phyloP scores from a whole-genome alignment of 2,329 filamentous ascomycete genomes.

The Aureobasidium melanogenum region DNA sequence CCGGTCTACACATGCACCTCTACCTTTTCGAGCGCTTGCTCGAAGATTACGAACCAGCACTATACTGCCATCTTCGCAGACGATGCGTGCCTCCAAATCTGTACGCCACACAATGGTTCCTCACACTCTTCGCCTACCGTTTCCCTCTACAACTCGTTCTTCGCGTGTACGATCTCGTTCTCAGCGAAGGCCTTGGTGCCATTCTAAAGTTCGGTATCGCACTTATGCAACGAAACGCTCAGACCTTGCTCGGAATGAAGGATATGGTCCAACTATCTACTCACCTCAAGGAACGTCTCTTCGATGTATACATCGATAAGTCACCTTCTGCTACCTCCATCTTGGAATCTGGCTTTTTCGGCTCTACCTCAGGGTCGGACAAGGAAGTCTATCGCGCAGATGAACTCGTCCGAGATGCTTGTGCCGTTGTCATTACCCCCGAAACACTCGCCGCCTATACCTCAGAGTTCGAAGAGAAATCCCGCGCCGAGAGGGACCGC shows the following conservation, averaged over 20 bases:
- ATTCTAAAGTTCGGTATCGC: conserved; percentile 92
- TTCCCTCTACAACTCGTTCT: conserved; percentile 94
- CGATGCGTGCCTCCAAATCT: conserved; percentile 81
- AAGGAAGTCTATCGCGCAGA: conserved; percentile 96
- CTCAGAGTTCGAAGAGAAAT: conserved; percentile 86
- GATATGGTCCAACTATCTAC: conserved; percentile 85
- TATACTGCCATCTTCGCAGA: conserved; percentile 89
- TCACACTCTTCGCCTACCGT: conserved; percentile 95
- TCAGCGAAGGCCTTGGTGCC: conserved; percentile 80
- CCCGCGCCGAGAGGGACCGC: conserved; percentile 68
- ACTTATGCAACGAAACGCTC: conserved; percentile 88
- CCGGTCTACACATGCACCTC: conserved; percentile 82
- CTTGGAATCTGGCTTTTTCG: conserved; percentile 94
- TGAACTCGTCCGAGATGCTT: conserved; percentile 85
- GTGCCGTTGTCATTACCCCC: conserved; percentile 73
- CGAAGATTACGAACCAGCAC: conserved; percentile 85
- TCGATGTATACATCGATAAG: conserved; percentile 95
- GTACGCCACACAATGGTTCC: conserved; percentile 98
- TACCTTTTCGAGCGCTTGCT: conserved; percentile 92
- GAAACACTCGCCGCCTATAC: conserved; percentile 75
- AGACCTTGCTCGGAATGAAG: conserved; percentile 68
- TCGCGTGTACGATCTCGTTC: conserved; percentile 89
- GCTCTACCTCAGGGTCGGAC: conserved; percentile 69
- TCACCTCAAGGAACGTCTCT: conserved; percentile 87
- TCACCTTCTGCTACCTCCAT: conserved; percentile 87